Base-by-base conservation (phyloP, 2,329 filamentous ascomycete species). In the Colletotrichum somersetense region DNA sequence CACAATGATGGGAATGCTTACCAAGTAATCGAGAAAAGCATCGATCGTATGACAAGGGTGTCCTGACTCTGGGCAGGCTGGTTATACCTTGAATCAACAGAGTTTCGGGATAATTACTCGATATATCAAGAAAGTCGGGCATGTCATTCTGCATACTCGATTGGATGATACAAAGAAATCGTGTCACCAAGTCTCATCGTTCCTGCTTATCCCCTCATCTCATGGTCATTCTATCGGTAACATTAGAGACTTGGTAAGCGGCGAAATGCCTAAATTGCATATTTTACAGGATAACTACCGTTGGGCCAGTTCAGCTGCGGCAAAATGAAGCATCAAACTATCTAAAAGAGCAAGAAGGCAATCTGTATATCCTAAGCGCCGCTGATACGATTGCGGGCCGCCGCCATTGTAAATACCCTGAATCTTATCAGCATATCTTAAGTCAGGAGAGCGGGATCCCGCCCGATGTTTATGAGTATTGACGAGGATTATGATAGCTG, bases 351-450 rank as follows among this genome's bases (percentile, higher is more conserved):
- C 35, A 33, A 11, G 50, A 50, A 40, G 46, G 16, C 23, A 46
- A 14, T 1, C 20, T 23, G n/a, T 20, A 20, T 30, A 18, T 14
- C 38, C 23, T 1, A 62, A 30, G 35, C 52, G 61, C 10, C 46
- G 23, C 58, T 59, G 58, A 69, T 26, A 23, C 35, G 38, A 18
- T 46, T 3, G 35, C 50, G 64, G 50, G 30, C 68, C 57, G 64
- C 64, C 40, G 66, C 58, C 44, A 63, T 58, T 66, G n/a, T 58
- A 26, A 26, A 35, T 30, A 72, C 30, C 59, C 70, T 46, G 59
- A 69, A 50, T 40, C 46, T 72, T 72, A 50, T 44, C 52, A 69
- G 35, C 44, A 69, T 33, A 30, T 56, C 12, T 50, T 61, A 64
- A 69, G 26, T 18, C n/a, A 35, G 53, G 18, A 33, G 58, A 61